phyloP scores from a whole-genome alignment of 2,329 filamentous ascomycete genomes.

The Neofusicoccum laricinum region DNA sequence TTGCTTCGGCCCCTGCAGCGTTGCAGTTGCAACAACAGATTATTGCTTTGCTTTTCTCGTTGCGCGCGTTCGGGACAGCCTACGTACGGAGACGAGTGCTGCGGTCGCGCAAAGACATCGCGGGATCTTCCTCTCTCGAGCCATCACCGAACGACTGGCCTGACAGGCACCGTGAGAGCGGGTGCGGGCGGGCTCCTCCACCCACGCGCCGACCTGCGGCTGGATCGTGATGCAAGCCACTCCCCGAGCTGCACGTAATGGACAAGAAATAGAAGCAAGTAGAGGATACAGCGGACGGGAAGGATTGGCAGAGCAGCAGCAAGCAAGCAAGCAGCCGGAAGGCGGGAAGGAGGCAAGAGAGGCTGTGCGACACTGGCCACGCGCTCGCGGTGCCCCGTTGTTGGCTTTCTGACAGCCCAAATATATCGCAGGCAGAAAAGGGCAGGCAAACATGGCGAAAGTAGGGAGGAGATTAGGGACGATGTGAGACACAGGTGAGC shows the following conservation, averaged over 20 bases:
- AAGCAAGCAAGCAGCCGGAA: background rate
- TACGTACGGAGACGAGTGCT: background rate
- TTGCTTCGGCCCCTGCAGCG: background rate
- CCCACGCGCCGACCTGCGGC: background rate
- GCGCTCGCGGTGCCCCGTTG: background rate
- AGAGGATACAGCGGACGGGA: constrained; percentile 1
- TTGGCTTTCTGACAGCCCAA: background rate
- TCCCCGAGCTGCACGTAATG: background rate
- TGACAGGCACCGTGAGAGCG: background rate
- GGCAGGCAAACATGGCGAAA: background rate
- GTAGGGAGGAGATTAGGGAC: background rate
- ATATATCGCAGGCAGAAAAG: background rate
- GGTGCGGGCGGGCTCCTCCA: background rate
- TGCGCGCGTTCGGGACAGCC: background rate
- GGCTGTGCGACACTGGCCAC: constrained; percentile 3
- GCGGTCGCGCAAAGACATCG: background rate
- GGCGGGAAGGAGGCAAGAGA: background rate
- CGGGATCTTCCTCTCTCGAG: background rate
- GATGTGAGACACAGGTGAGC: constrained; percentile 1
- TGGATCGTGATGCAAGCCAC: background rate
- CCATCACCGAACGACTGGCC: background rate
- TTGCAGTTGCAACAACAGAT: background rate
- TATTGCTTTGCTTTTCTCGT: background rate
- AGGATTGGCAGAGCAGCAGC: background rate
- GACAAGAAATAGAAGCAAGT: constrained; percentile 2